Base-by-base conservation (phyloP, 2,329 filamentous ascomycete genomes). In the Diaporthe longicolla region DNA sequence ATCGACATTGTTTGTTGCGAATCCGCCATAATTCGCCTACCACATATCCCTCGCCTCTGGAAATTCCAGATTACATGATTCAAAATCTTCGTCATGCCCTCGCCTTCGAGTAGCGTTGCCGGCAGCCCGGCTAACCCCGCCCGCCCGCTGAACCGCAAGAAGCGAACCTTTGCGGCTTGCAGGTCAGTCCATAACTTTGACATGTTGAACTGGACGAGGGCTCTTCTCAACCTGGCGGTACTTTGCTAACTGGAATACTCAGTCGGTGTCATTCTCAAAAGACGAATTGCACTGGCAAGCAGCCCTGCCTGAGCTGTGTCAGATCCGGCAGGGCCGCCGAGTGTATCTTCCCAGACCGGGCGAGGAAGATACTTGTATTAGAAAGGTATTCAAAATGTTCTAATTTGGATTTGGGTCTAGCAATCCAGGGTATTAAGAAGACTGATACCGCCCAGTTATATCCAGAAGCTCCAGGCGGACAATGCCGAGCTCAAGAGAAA, bases 221-320 rank as follows among this genome's bases (percentile, higher is more conserved):
- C 17, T 13, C 21, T 45, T 54, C 48, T 32, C 26, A n/a, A 19
- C 48, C 35, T 37, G 32, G 29, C 48, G 29, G 19, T 15, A 32
- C n/a, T 48, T 58, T 70, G 24, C 66, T 70, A 52, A 70, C 52
- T 45, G 37, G 29, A 24, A 35, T 21, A 70, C 52, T 1, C 52
- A 70, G 75, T 37, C 79, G 26, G 71, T 83, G 55, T 73, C 80
- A 63, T 69, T 65, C 73, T 19, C 76, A 77, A 35, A 77, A 78
- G 69, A 77, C 73, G 40, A 77, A 77, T 48, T 77, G 76, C 65
- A 75, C 76, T 21, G 76, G 76, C 24, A 75, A 75, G 21, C 72
- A 73, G 70, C 76, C 76, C 21, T 77, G 76, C 59, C 68, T 70
- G 24, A 70, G 76, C 19, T 77, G 76, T 48, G 43, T 76, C 43